Percentiles rank a stretch among this genome's conserved stretches.
Conservation (phyloP, 768 basidiomycete genomes). For the Mycena venus region DNA sequence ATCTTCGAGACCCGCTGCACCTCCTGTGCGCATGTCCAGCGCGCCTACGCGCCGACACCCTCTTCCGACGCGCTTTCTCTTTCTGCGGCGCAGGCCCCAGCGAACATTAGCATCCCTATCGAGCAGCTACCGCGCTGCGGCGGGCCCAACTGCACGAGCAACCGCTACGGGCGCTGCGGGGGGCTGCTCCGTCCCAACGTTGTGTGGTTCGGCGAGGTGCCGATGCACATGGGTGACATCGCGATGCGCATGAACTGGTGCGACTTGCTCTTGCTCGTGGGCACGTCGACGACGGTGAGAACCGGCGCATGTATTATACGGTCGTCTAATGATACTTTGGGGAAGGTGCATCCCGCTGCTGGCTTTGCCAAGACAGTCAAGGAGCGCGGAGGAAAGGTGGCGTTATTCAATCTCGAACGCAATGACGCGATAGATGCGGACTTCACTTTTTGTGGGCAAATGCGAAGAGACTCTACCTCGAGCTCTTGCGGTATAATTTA, state of each 20-base stretch:
- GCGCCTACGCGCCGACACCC: constrained; percentile 32
- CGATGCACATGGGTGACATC: constrained; percentile 44
- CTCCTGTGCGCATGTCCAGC: constrained; percentile 41
- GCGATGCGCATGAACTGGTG: constrained; percentile 38
- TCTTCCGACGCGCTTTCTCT: constrained; percentile 43
- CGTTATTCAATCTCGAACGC: constrained; percentile 52
- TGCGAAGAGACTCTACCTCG: constrained; percentile 41
- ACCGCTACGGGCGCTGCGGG: constrained; percentile 39
- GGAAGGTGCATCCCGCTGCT: constrained; percentile 46
- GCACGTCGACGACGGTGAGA: constrained; percentile 52
- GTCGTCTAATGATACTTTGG: background rate
- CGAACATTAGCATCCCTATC: constrained; percentile 34
- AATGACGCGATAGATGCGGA: constrained; percentile 43
- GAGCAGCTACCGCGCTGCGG: constrained; percentile 46
- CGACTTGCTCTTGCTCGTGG: constrained; percentile 54
- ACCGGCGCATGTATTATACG: too few species aligned
- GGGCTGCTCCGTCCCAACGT: constrained; percentile 52
- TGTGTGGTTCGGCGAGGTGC: constrained; percentile 58
- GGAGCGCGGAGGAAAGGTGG: constrained; percentile 49
- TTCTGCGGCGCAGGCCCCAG: constrained; percentile 38
- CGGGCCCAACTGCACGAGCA: constrained; percentile 7
- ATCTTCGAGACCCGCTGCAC: constrained; percentile 56
- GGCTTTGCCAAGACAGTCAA: constrained; percentile 41
- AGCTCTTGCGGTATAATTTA: constrained; percentile 11
- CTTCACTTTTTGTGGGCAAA: constrained; percentile 49